Percentiles rank a stretch among this genome's conserved stretches.
phyloP scores from a whole-genome alignment of 2,329 filamentous ascomycete genomes.

The Colletotrichum kahawae region DNA sequence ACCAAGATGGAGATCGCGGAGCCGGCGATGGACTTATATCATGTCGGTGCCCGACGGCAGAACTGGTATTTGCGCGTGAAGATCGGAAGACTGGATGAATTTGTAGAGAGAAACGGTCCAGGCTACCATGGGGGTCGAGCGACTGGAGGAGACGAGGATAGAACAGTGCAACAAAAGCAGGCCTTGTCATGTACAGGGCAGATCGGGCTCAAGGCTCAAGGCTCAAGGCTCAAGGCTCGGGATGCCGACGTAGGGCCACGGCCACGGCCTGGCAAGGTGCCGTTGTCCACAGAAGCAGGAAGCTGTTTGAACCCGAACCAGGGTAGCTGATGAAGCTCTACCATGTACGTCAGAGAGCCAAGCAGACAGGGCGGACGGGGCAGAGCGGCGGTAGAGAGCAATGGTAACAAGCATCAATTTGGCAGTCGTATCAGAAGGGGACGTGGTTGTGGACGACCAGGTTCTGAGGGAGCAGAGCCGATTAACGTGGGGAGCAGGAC shows the following conservation, averaged over 20 bases:
- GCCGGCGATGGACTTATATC: constrained; percentile 15
- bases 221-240: not conserved
- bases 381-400: not conserved
- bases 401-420: not conserved
- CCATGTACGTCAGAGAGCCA: constrained; percentile 18
- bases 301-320: constrained; percentile 20
- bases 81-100: constrained; percentile 19
- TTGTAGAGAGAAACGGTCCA: constrained; percentile 1
- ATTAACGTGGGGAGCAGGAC: not conserved
- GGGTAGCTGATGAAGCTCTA: constrained; percentile 20
- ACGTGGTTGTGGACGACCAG: not conserved
- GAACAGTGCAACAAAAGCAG: not conserved
- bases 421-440: not conserved
- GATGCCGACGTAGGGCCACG: constrained; percentile 12
- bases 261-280: constrained; percentile 14
- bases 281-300: constrained; percentile 14
- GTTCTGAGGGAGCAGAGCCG: constrained; percentile 3
- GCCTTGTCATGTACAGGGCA: constrained; percentile 13
- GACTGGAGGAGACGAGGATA: not conserved
- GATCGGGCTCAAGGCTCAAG: constrained; percentile 5
- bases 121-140: constrained; percentile 4
- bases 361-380: constrained; percentile 17
- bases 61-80: constrained; percentile 17
- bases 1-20: not conserved
- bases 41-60: constrained; percentile 19